phyloP scores from a whole-genome alignment of 78 protist species.

The Planoprotostelium fungivorum region DNA sequence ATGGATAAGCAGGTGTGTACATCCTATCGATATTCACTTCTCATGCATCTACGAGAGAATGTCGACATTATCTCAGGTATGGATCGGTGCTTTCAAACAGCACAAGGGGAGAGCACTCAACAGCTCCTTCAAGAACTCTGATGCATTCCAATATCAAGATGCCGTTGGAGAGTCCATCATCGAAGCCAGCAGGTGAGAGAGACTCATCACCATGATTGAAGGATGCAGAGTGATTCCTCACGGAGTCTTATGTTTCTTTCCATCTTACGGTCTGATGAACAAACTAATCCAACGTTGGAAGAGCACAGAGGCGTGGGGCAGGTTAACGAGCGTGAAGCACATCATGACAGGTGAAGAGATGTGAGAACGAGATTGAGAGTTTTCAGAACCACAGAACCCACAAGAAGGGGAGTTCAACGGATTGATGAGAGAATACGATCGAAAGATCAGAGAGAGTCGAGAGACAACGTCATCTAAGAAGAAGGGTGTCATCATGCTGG shows the following conservation, averaged over 20 bases:
- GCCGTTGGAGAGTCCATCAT: conserved; percentile 78
- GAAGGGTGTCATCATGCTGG: conserved; percentile 79
- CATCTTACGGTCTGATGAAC: conserved; percentile 75
- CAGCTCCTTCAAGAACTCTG: conserved; percentile 42
- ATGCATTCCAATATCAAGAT: conserved; percentile 20
- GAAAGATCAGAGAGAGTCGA: background rate
- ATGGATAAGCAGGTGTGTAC: background rate
- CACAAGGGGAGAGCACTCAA: conserved; percentile 32
- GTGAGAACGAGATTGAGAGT: background rate
- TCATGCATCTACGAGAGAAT: too few relatives aligned
- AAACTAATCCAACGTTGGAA: conserved; percentile 41
- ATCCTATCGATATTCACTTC: too few relatives aligned
- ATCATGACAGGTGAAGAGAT: background rate
- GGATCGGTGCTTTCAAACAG: conserved; percentile 35
- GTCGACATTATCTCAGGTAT: too few relatives aligned
- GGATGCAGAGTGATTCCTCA: conserved; percentile 70
- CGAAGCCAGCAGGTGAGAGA: conserved; percentile 21
- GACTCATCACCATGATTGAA: background rate
- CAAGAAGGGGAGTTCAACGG: background rate
- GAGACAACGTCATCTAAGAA: background rate
- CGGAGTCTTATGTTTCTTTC: conserved; percentile 96
- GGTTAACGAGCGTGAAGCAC: background rate
- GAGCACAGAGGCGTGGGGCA: background rate
- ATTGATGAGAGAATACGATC: conserved; percentile 27
- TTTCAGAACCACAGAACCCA: conserved; percentile 68